Base-by-base conservation (phyloP, 2,329 filamentous ascomycete species). In the Diaporthe helianthi region DNA sequence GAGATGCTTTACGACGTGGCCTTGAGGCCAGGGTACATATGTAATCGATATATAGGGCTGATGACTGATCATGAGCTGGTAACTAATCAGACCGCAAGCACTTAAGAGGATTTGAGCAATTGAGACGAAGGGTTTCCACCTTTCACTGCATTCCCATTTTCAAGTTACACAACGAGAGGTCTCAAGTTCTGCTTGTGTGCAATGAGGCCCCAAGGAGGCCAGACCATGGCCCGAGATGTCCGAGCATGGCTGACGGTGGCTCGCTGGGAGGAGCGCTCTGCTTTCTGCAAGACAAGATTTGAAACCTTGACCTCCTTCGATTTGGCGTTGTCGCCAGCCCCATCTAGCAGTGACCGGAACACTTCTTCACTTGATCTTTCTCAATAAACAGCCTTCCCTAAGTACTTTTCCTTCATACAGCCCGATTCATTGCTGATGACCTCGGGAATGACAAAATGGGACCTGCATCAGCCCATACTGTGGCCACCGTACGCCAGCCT, bases 1-100 rank as follows among this genome's bases (percentile, higher is more conserved):
- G 7, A 33, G 41, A 33, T 33, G 10, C 19, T 22, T 61, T 10
- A 47, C 24, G 58, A 33, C 33, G 58, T 29, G 58, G 58, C 44
- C 58, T 49, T 24, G 58, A 47, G 26, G 58, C 58, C 58, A 63
- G 47, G 58, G 46, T n/a, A n/a, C n/a, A n/a, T n/a, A n/a, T n/a
- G n/a, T 19, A 33, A 61, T 47, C n/a, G 17, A 17, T 44, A 44
- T 8, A 22, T 47, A 47, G 29, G 26, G 58, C 41, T 61, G 26
- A 63, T 47, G 58, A 49, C 13, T 26, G 8, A 10, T 36, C 13
- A 49, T 49, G 58, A 49, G 58, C 58, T n/a, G 29, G 41, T 22
- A 8, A 49, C 7, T 63, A 63, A 49, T 63, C 24, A 13, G 46
- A 22, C n/a, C 22, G 8, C 1, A 22, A 1, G 24, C n/a, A n/a